Base-by-base conservation (phyloP, 176 grass and related monocot genomes). In the Juncus effusus region DNA sequence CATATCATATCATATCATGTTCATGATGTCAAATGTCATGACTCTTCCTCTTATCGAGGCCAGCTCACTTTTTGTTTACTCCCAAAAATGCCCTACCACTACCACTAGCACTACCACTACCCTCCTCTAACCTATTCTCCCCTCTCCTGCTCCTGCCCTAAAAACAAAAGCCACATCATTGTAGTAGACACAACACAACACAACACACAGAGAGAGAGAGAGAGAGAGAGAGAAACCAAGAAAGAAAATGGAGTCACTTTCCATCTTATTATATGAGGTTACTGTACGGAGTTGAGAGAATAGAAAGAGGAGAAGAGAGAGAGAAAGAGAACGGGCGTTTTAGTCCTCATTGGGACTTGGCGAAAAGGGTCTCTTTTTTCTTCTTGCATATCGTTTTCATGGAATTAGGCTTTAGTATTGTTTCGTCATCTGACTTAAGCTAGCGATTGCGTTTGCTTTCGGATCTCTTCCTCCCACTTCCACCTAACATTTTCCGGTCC, bases 41-140 rank as follows among this genome's bases (percentile, higher is more conserved):
- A 39, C 65, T 69, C 50, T 16, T 54, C 19, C 65, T 38, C 35
- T 69, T 69, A 42, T 69, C 65, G 65, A 69, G 65, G 65, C 65
- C 65, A 69, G 65, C 65, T 69, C 65, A 69, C 65, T 69, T 69
- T 69, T 69, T 69, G 65, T 69, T 69, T 54, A 69, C 53, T 69
- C 65, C 65, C 65, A 69, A 69, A 69, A 53, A 69, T 69, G 50
- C 65, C 50, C 65, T 45, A 69, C 50, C 16, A 11, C 44, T 66
- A 28, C 19, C 19, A 28, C 19, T 28, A 28, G 1, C 19, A 28
- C 19, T 1, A 28, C 19, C 19, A 28, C 19, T 51, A 47, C 44
- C 44, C 44, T 38, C 53, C 65, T 37, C 16, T 28, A 28, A 28
- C 19, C 19, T 1, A 28, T 47, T 66, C 63, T 9, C 44, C 61